Conservation (phyloP, 2,329 filamentous ascomycete species). For the Colletotrichum tropicale region DNA sequence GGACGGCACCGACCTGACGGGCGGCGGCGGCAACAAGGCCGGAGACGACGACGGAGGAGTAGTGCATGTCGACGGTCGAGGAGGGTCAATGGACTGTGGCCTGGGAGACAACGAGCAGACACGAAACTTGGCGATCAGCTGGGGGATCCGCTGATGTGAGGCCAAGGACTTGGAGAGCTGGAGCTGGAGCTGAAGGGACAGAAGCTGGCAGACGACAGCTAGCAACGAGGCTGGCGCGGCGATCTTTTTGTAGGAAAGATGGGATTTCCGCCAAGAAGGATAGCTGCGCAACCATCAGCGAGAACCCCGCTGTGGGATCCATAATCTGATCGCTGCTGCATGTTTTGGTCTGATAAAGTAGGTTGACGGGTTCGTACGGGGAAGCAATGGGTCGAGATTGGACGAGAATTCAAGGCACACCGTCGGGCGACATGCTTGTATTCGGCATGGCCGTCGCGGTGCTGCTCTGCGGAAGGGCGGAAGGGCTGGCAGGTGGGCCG, state of each 20-base stretch:
- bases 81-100: background rate
- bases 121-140: background rate
- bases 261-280: background rate
- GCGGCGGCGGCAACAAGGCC: slow-evolving; percentile 28
- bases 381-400: background rate
- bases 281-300: background rate
- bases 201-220: background rate
- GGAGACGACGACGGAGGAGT: slow-evolving; percentile 30
- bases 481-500: background rate
- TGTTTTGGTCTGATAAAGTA: background rate
- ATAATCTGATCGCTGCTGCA: background rate
- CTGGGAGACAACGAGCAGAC: background rate
- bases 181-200: background rate
- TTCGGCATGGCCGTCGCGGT: background rate
- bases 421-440: slow-evolving; percentile 13
- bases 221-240: background rate
- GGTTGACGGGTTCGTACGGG: background rate
- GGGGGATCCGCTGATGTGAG: background rate
- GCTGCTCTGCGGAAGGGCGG: background rate
- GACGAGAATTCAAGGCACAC: background rate
- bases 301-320: background rate
- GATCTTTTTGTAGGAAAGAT: slow-evolving; percentile 3
- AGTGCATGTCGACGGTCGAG: slow-evolving; percentile 30
- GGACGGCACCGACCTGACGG: slow-evolving; percentile 9
- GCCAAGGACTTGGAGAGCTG: background rate